phyloP scores from a whole-genome alignment of 192 early-diverging fungal genomes.

The Entomortierella chlamydospora region DNA sequence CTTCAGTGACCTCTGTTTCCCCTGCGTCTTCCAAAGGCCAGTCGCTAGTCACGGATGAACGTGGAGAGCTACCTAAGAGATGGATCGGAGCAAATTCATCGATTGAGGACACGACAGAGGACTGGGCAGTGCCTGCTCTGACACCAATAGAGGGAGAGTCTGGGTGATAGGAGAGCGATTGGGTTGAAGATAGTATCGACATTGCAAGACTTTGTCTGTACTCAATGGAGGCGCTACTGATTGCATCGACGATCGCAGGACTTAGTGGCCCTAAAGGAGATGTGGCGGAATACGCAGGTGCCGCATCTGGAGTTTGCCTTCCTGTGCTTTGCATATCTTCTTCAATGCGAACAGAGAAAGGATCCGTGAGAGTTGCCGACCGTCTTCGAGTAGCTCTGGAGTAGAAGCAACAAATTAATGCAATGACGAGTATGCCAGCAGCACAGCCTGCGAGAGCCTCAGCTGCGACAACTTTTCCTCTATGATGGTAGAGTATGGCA shows the following conservation, averaged over 20 bases:
- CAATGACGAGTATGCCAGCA: constrained; percentile 9
- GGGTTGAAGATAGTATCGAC: constrained; percentile 27
- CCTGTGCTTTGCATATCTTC: constrained; percentile 11
- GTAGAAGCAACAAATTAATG: constrained; percentile 34
- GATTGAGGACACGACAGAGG: constrained; percentile 12
- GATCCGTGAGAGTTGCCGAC: neutral
- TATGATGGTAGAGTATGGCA: neutral
- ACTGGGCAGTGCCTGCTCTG: neutral
- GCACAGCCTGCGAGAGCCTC: constrained; percentile 40
- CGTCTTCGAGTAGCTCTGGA: constrained; percentile 28
- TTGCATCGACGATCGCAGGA: constrained; percentile 40
- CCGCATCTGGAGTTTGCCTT: constrained; percentile 33
- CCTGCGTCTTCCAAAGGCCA: neutral
- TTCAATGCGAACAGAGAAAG: neutral
- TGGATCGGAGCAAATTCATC: constrained; percentile 5
- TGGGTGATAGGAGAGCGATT: constrained; percentile 5
- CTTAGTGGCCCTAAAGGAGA: constrained; percentile 44
- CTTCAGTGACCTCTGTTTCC: neutral
- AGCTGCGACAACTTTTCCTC: constrained; percentile 18
- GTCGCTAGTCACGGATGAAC: constrained; percentile 9
- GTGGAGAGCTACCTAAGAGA: constrained; percentile 1
- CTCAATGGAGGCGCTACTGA: constrained; percentile 30
- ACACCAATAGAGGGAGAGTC: neutral
- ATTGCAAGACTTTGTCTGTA: constrained; percentile 32
- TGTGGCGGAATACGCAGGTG: constrained; percentile 31